phyloP scores from a whole-genome alignment of 805 yeast genomes.

The Nematodospora valgi region DNA sequence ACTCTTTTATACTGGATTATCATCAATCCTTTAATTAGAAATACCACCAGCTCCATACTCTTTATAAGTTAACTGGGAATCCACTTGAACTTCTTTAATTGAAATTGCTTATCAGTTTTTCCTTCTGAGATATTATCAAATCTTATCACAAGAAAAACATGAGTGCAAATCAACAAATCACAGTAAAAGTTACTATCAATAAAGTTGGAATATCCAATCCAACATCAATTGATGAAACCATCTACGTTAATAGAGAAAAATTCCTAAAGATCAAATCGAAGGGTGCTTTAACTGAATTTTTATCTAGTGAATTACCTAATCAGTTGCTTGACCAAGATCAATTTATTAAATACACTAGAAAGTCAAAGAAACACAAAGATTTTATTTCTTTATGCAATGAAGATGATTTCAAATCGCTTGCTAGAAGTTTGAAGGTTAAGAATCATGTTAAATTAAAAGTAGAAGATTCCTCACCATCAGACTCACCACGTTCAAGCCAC shows the following conservation, averaged over 20 bases:
- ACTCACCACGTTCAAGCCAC: not conserved
- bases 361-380: slow-evolving; percentile 43
- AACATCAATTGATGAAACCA: slow-evolving; percentile 8
- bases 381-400: slow-evolving; percentile 36
- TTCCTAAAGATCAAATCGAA: slow-evolving; percentile 10
- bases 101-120: too few species aligned
- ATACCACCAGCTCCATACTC: too few species aligned
- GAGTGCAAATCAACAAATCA: slow-evolving; percentile 10
- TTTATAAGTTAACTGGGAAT: too few species aligned
- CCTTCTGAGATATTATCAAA: too few species aligned
- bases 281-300: slow-evolving; percentile 8
- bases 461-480: slow-evolving; percentile 13
- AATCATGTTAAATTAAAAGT: slow-evolving; percentile 36
- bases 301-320: slow-evolving; percentile 3
- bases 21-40: too few species aligned
- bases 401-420: slow-evolving; percentile 41
- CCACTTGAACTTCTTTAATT: too few species aligned
- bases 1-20: too few species aligned
- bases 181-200: slow-evolving; percentile 12
- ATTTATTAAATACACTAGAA: slow-evolving; percentile 26
- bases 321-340: slow-evolving; percentile 4
- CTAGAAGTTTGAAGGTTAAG: slow-evolving; percentile 48
- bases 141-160: too few species aligned
- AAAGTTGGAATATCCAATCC: slow-evolving; percentile 3
- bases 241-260: slow-evolving; percentile 12